These are phyloP conservation scores for Termitomyces heimii DNA, from an alignment of 768 basidiomycete genomes.

Conservation along the genomic window DNA sequence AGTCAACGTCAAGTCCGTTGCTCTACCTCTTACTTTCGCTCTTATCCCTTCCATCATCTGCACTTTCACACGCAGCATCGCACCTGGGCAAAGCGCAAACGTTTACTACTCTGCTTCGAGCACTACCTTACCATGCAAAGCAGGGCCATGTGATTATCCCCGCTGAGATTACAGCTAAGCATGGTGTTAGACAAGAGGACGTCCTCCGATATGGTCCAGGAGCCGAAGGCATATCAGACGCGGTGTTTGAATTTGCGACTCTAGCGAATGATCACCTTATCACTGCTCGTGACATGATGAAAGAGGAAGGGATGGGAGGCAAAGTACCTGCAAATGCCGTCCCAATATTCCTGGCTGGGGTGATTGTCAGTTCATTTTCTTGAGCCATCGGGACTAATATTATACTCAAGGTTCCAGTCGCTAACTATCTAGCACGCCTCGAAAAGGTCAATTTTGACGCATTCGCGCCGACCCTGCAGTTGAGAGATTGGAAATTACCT, in stretches of 20 bases:
- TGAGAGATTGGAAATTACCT: constrained; percentile 72
- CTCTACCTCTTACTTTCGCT: constrained; percentile 73
- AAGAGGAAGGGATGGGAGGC: constrained; percentile 38
- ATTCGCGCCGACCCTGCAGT: constrained; percentile 57
- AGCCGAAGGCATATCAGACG: constrained; percentile 63
- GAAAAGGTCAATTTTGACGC: constrained; percentile 70
- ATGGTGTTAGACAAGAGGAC: constrained; percentile 75
- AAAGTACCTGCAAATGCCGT: constrained; percentile 53
- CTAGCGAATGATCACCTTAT: constrained; percentile 75
- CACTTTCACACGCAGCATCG: constrained; percentile 70
- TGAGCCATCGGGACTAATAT: constrained; percentile 13
- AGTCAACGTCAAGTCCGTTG: constrained; percentile 74
- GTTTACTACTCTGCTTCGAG: constrained; percentile 65
- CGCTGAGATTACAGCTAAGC: constrained; percentile 73
- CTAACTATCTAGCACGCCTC: constrained; percentile 55
- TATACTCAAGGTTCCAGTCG: constrained; percentile 54
- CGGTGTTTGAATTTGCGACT: constrained; percentile 80
- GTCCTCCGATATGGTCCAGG: constrained; percentile 55
- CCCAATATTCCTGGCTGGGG: constrained; percentile 70
- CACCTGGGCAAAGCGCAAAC: constrained; percentile 77
- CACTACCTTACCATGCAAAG: constrained; percentile 70
- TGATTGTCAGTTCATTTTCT: constrained; percentile 31
- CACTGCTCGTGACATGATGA: constrained; percentile 68
- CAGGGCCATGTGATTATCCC: constrained; percentile 72
- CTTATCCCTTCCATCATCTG: constrained; percentile 45